Conservation (phyloP, 1,284 basidiomycete genomes). For the Sporisorium exsertum region DNA sequence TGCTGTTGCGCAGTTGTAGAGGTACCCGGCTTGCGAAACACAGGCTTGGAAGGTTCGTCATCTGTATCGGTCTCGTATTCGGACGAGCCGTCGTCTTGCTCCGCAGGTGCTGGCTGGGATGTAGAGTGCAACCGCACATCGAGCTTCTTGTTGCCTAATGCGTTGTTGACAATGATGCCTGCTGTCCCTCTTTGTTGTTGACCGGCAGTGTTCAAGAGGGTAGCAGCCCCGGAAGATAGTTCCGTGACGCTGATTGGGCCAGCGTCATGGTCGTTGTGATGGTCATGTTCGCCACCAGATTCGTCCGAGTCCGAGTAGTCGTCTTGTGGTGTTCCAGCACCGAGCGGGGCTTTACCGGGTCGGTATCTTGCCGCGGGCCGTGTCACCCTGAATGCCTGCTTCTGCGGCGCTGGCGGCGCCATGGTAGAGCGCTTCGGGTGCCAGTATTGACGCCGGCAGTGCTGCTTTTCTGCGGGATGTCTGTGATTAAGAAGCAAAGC, state of each 20-base stretch:
- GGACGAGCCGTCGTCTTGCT: constrained; percentile 34
- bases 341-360: constrained; percentile 63
- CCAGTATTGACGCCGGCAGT: not conserved
- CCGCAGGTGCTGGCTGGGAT: not conserved
- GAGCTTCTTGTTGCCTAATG: constrained; percentile 29
- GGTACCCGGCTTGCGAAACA: constrained; percentile 43
- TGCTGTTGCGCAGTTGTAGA: constrained; percentile 3
- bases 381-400: constrained; percentile 30
- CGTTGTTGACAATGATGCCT: constrained; percentile 17
- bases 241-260: not conserved
- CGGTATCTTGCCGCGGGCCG: constrained; percentile 64
- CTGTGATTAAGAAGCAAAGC: not conserved
- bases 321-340: constrained; percentile 24
- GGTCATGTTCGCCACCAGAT: constrained; percentile 9
- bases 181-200: constrained; percentile 18
- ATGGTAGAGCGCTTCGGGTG: not conserved
- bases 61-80: constrained; percentile 75
- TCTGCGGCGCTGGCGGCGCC: constrained; percentile 17
- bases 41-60: constrained; percentile 47
- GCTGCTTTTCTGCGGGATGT: not conserved
- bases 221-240: constrained; percentile 18
- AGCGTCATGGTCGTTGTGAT: not conserved
- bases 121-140: constrained; percentile 22
- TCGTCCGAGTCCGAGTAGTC: constrained; percentile 45
- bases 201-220: not conserved